phyloP scores from a whole-genome alignment of 345 rosid species.

The Camelina hispida region DNA sequence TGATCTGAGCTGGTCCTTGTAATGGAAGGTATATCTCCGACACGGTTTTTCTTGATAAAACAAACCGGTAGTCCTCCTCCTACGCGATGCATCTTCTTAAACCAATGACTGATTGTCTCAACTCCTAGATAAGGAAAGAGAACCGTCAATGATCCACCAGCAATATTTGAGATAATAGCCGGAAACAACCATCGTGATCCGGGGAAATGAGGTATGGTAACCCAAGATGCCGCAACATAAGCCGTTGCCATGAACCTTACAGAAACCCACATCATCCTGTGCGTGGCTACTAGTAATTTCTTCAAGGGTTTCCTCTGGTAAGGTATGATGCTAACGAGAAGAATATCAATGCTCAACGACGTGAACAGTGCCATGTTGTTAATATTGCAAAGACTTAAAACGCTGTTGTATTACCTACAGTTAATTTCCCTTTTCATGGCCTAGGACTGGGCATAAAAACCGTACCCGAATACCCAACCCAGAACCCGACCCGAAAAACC shows the following conservation, averaged over 20 bases:
- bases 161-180: constrained; percentile 36
- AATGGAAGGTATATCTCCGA: background rate
- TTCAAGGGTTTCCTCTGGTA: constrained; percentile 57
- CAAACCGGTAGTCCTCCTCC: background rate
- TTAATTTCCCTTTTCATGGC: constrained; percentile 45
- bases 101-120: constrained; percentile 49
- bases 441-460: no score
- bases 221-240: constrained; percentile 63
- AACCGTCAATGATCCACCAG: constrained; percentile 49
- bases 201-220: constrained; percentile 48
- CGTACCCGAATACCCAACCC: no score
- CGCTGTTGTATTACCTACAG: constrained; percentile 42
- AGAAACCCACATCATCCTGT: constrained; percentile 66
- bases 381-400: constrained; percentile 59
- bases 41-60: background rate
- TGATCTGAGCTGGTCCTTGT: background rate
- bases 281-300: constrained; percentile 53
- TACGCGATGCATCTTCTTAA: constrained; percentile 31
- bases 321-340: constrained; percentile 64
- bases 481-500: no score
- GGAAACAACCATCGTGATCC: constrained; percentile 50
- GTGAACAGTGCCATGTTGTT: constrained; percentile 57
- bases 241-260: constrained; percentile 62
- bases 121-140: constrained; percentile 50
- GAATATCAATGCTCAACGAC: constrained; percentile 58